Evolutionary conservation across 2,329 filamentous ascomycete species (phyloP).

Genomic region (Ambrosiella beaveri): DNA sequence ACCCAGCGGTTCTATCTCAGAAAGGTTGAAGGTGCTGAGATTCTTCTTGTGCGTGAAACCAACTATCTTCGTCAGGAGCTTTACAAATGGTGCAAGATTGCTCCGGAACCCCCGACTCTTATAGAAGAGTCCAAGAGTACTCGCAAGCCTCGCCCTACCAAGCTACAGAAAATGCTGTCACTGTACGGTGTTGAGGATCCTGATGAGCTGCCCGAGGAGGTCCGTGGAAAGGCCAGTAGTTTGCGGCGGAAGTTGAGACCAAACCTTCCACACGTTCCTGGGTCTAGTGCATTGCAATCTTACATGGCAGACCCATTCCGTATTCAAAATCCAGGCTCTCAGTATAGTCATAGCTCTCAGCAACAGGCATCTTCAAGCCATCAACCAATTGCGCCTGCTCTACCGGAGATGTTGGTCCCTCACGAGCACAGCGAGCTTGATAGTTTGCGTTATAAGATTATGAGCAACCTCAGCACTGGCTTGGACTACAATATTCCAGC

Average conservation of each 20-base stretch:
- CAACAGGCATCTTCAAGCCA: constrained; percentile 17
- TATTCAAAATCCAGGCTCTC: constrained; percentile 15
- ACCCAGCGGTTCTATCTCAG: constrained; percentile 78
- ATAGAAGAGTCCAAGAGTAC: constrained; percentile 80
- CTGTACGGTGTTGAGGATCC: constrained; percentile 79
- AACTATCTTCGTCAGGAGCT: constrained; percentile 94
- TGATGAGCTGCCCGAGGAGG: constrained; percentile 71
- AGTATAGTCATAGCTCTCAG: constrained; percentile 12
- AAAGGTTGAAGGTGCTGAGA: constrained; percentile 93
- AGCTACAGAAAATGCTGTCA: constrained; percentile 85
- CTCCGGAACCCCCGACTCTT: constrained; percentile 68
- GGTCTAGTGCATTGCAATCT: constrained; percentile 12
- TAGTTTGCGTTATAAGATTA: constrained; percentile 17
- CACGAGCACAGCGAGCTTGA: constrained; percentile 25
- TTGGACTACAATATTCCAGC: constrained; percentile 29
- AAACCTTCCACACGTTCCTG: constrained; percentile 22
- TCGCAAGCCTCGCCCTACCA: constrained; percentile 86
- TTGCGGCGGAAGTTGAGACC: constrained; percentile 54
- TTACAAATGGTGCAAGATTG: constrained; percentile 86
- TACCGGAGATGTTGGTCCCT: constrained; percentile 20
- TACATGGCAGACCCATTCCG: constrained; percentile 15
- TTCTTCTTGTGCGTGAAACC: constrained; percentile 80
- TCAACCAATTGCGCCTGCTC: constrained; percentile 1
- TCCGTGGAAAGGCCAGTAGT: constrained; percentile 61
- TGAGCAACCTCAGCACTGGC: constrained; percentile 29